Percentiles rank a stretch among this genome's conserved stretches.
phyloP scores from a whole-genome alignment of 495 filamentous ascomycete species.

The Penicillium parvum region DNA sequence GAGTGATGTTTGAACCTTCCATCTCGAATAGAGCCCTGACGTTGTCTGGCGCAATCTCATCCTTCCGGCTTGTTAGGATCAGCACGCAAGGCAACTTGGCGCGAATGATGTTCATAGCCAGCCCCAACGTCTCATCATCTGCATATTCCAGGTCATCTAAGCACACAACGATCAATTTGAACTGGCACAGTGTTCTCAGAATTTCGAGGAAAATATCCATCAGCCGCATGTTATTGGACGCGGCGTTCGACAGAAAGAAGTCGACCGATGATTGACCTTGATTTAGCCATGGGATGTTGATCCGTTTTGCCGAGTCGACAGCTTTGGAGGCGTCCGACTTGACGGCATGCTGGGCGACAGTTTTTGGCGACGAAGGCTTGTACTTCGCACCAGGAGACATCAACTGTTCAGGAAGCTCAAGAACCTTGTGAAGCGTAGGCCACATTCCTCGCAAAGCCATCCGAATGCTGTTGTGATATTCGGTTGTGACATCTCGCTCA shows the following conservation, averaged over 20 bases:
- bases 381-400: conserved; percentile 46
- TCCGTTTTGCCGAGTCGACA: conserved; percentile 32
- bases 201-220: conserved; percentile 83
- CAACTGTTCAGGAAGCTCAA: conserved; percentile 75
- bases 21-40: conserved; percentile 41
- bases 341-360: conserved; percentile 27
- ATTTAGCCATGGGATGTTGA: conserved; percentile 31
- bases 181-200: conserved; percentile 68
- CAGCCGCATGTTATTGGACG: conserved; percentile 70
- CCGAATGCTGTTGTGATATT: conserved; percentile 73
- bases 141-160: conserved; percentile 85
- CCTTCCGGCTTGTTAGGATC: conserved; percentile 52
- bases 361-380: conserved; percentile 29
- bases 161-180: conserved; percentile 77
- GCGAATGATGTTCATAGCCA: conserved; percentile 68
- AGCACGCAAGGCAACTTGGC: conserved; percentile 73
- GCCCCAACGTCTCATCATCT: conserved; percentile 77
- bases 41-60: conserved; percentile 36
- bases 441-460: conserved; percentile 71
- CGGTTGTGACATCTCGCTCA: conserved; percentile 76
- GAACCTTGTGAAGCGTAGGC: conserved; percentile 68
- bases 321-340: conserved; percentile 25
- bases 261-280: conserved; percentile 58
- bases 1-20: conserved; percentile 51
- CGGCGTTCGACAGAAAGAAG: conserved; percentile 63